phyloP scores from a whole-genome alignment of 345 rosid species.

The Salix arbutifolia region DNA sequence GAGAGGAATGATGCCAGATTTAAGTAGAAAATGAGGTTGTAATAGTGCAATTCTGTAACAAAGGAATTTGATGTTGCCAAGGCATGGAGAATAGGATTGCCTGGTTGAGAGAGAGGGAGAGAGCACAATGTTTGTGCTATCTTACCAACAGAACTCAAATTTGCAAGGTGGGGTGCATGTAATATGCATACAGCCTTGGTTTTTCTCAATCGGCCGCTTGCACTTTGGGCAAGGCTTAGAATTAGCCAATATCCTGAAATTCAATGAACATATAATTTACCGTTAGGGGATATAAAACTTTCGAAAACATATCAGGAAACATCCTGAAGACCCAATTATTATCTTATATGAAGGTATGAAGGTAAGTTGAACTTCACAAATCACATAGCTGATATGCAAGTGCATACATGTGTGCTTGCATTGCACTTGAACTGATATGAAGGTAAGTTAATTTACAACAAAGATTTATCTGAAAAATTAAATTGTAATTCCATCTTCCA shows the following conservation, averaged over 20 bases:
- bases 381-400: not conserved
- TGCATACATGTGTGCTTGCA: not conserved
- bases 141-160: conserved; percentile 78
- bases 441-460: not conserved
- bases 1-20: not conserved
- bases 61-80: not conserved
- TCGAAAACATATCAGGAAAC: not conserved
- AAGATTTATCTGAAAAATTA: too few species aligned
- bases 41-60: not conserved
- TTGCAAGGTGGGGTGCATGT: conserved; percentile 81
- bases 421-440: not conserved
- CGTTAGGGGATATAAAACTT: not conserved
- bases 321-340: not conserved
- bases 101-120: not conserved
- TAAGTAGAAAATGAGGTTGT: not conserved
- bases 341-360: not conserved
- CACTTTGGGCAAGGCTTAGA: conserved; percentile 41
- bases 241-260: conserved; percentile 36
- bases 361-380: not conserved
- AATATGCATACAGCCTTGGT: conserved; percentile 37
- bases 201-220: conserved; percentile 37
- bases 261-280: not conserved
- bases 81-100: not conserved
- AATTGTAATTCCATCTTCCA: too few species aligned
- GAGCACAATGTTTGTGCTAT: not conserved